phyloP scores from a whole-genome alignment of 352 stramenopile genomes.

The Peronospora farinosa region DNA sequence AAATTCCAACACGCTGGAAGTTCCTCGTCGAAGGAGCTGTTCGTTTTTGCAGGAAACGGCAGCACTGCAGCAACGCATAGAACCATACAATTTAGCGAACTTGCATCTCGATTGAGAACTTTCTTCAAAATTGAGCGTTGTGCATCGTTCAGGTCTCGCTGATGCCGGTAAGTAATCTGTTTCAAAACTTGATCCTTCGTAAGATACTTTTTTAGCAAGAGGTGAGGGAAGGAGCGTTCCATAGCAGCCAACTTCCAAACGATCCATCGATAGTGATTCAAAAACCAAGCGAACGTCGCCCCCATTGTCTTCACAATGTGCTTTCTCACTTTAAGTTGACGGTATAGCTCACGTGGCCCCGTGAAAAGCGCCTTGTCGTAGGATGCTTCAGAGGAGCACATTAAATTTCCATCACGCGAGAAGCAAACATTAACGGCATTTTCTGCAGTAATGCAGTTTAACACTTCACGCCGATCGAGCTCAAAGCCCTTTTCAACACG shows the following conservation, averaged over 20 bases:
- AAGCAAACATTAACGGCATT: constrained; percentile 32
- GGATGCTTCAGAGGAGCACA: constrained; percentile 2
- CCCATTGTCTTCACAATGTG: constrained; percentile 27
- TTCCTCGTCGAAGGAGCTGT: constrained; percentile 30
- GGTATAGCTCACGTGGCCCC: constrained; percentile 32
- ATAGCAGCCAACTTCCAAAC: constrained; percentile 63
- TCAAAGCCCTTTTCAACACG: constrained; percentile 3
- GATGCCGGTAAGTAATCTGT: constrained; percentile 45
- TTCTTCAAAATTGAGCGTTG: constrained; percentile 62
- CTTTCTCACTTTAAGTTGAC: constrained; percentile 24
- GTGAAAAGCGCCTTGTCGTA: constrained; percentile 14
- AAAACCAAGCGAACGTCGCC: constrained; percentile 52
- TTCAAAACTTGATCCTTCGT: constrained; percentile 53
- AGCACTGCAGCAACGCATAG: constrained; percentile 55
- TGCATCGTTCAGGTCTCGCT: constrained; percentile 45
- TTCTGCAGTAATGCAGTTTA: constrained; percentile 31
- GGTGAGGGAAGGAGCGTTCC: constrained; percentile 41
- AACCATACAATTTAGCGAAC: constrained; percentile 55
- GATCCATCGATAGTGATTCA: constrained; percentile 70
- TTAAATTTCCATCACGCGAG: constrained; percentile 8
- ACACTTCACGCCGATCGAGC: constrained; percentile 12
- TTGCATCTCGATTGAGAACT: constrained; percentile 59
- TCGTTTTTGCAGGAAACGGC: constrained; percentile 27
- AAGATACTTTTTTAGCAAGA: constrained; percentile 51
- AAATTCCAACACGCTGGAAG: constrained; percentile 51